Percentiles rank a stretch among this genome's conserved stretches.
Evolutionary conservation across 140 eudicot species (phyloP).

Genomic region (Ambrosia hybrid): DNA sequence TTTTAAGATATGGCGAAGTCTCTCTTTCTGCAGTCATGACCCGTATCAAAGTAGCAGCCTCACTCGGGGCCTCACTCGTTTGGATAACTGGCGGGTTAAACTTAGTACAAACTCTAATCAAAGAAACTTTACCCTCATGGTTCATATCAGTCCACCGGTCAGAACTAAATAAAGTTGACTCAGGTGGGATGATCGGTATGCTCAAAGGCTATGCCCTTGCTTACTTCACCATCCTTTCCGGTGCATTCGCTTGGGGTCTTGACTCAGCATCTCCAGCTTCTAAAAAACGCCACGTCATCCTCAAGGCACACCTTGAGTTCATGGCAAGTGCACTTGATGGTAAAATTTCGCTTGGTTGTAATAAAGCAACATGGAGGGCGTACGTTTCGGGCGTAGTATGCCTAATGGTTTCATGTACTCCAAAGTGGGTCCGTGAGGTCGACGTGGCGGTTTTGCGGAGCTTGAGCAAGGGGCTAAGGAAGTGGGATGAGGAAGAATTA

Average conservation of each 20-base stretch:
- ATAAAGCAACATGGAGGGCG: constrained; percentile 80
- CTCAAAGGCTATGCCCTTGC: constrained; percentile 84
- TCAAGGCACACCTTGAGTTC: constrained; percentile 63
- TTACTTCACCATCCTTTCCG: constrained; percentile 68
- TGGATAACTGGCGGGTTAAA: constrained; percentile 82
- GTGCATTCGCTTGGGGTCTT: constrained; percentile 79
- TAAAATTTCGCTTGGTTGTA: constrained; percentile 82
- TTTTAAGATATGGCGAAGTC: constrained; percentile 70
- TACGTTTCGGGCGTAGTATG: constrained; percentile 77
- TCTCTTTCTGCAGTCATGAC: constrained; percentile 79
- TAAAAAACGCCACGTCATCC: constrained; percentile 45
- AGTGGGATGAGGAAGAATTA: constrained; percentile 86
- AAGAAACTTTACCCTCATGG: constrained; percentile 88
- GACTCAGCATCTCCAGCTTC: constrained; percentile 51
- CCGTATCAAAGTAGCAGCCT: constrained; percentile 78
- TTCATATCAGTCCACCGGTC: constrained; percentile 62
- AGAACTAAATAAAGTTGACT: constrained; percentile 39
- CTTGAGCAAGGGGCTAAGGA: constrained; percentile 69
- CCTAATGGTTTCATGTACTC: constrained; percentile 76
- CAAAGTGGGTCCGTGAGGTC: constrained; percentile 74
- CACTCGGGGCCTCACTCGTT: constrained; percentile 76
- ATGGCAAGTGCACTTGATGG: constrained; percentile 82
- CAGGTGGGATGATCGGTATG: constrained; percentile 69
- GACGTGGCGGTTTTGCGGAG: constrained; percentile 65
- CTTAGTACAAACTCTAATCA: constrained; percentile 63